These are phyloP conservation scores for Penicillium desertorum DNA, from an alignment of 495 filamentous ascomycete species.

Conservation along the genomic window DNA sequence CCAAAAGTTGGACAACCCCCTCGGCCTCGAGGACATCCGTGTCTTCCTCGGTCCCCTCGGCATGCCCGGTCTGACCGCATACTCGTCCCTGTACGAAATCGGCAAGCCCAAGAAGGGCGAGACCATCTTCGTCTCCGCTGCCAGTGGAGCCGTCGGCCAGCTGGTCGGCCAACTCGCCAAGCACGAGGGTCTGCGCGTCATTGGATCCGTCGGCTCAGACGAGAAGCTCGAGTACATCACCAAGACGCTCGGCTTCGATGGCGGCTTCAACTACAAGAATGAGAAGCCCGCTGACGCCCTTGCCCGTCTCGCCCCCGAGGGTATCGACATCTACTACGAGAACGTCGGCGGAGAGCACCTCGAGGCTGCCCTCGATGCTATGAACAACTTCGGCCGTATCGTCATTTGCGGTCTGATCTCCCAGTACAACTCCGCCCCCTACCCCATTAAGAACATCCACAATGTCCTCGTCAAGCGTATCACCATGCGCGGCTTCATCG, in stretches of 20 bases:
- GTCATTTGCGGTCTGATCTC: slow-evolving; percentile 70
- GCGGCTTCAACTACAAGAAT: slow-evolving; percentile 76
- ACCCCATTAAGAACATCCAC: slow-evolving; percentile 67
- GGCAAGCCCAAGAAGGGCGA: slow-evolving; percentile 84
- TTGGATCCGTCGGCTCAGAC: slow-evolving; percentile 71
- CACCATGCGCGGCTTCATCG: slow-evolving; percentile 78
- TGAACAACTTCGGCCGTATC: slow-evolving; percentile 73
- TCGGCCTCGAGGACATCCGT: slow-evolving; percentile 47
- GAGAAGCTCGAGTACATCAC: slow-evolving; percentile 67
- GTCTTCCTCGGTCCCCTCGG: slow-evolving; percentile 71
- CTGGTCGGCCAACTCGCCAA: slow-evolving; percentile 84
- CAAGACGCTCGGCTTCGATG: slow-evolving; percentile 66
- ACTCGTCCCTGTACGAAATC: slow-evolving; percentile 76
- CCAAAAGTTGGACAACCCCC: slow-evolving; percentile 44
- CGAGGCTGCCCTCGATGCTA: slow-evolving; percentile 66
- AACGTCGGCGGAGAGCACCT: slow-evolving; percentile 91
- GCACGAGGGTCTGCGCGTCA: slow-evolving; percentile 80
- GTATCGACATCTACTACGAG: slow-evolving; percentile 94
- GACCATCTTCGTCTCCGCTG: slow-evolving; percentile 82
- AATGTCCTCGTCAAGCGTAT: slow-evolving; percentile 56
- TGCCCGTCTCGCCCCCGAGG: slow-evolving; percentile 70
- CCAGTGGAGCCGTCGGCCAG: slow-evolving; percentile 81
- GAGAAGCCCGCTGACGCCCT: slow-evolving; percentile 70
- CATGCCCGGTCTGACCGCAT: slow-evolving; percentile 87
- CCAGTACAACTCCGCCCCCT: slow-evolving; percentile 70